Conservation (phyloP, 2,329 filamentous ascomycete species). For the Sporothrix inflata region DNA sequence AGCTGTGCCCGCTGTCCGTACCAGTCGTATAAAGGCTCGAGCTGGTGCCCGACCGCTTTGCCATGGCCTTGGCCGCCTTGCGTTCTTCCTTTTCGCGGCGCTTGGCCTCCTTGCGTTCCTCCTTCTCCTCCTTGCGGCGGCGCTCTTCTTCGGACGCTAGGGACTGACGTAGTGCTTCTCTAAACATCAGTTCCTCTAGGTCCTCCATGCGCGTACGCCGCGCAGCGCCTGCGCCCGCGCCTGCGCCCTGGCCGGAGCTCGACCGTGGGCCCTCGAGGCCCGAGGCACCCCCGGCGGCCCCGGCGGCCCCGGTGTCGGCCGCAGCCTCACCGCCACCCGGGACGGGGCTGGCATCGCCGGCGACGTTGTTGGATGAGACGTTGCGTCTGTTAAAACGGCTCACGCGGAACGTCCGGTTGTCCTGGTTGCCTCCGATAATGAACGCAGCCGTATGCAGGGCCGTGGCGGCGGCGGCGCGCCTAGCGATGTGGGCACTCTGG, state of each 20-base stretch:
- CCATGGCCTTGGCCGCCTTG: conserved; percentile 70
- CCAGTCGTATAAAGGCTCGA: conserved; percentile 48
- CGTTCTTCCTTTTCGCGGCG: conserved; percentile 82
- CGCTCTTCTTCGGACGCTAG: conserved; percentile 92
- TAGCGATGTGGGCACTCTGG: conserved; percentile 80
- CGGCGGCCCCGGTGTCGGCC: conserved; percentile 36
- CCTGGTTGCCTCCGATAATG: conserved; percentile 72
- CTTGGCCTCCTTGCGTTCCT: conserved; percentile 79
- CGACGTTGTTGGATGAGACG: conserved; percentile 43
- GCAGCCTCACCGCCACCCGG: conserved; percentile 4
- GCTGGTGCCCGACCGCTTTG: conserved; percentile 40
- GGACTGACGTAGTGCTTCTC: conserved; percentile 90
- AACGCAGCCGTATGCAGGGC: conserved; percentile 95
- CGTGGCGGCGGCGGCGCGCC: conserved; percentile 88
- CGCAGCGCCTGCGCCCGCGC: conserved; percentile 34
- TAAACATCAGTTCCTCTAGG: conserved; percentile 97
- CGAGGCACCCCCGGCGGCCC: conserved; percentile 35
- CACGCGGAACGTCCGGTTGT: conserved; percentile 57
- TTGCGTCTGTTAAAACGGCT: conserved; percentile 62
- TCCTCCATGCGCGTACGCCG: conserved; percentile 71
- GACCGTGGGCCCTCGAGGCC: conserved; percentile 43
- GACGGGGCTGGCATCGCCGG: conserved; percentile 39
- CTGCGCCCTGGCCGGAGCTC: conserved; percentile 34
- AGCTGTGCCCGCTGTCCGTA: conserved; percentile 47
- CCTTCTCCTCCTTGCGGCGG: conserved; percentile 82